Evolutionary conservation across 2,329 filamentous ascomycete species (phyloP).

Genomic region (Paradendryphiella salina): DNA sequence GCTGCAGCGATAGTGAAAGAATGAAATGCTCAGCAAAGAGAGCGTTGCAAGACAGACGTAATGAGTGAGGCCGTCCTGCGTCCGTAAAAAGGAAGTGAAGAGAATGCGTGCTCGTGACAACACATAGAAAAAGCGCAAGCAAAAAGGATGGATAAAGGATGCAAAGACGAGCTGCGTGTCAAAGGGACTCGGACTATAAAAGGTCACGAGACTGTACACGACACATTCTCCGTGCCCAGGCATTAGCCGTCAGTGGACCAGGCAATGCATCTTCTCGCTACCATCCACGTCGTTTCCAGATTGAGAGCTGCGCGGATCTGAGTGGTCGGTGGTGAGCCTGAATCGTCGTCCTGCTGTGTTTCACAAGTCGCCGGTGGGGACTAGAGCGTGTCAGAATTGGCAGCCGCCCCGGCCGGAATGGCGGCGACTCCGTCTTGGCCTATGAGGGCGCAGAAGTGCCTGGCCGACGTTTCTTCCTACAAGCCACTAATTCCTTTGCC

Average conservation of each 20-base stretch:
- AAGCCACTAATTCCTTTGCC: slow-evolving; percentile 36
- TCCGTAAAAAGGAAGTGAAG: slow-evolving; percentile 26
- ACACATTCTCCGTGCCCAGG: slow-evolving; percentile 34
- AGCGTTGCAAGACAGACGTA: slow-evolving; percentile 26
- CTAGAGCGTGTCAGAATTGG: slow-evolving; percentile 41
- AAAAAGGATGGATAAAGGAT: slow-evolving; percentile 36
- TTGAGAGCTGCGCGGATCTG: slow-evolving; percentile 23
- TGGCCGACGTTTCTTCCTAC: slow-evolving; percentile 31
- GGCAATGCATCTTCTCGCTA: slow-evolving; percentile 27
- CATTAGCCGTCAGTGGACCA: slow-evolving; percentile 23
- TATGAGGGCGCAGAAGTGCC: slow-evolving; percentile 28
- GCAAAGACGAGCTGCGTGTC: slow-evolving; percentile 13
- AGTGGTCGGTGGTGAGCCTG: slow-evolving; percentile 34
- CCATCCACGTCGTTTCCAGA: slow-evolving; percentile 28
- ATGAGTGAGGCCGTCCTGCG: slow-evolving; percentile 41
- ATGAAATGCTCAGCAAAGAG: slow-evolving; percentile 34
- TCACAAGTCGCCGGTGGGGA: slow-evolving; percentile 40
- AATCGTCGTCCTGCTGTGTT: slow-evolving; percentile 34
- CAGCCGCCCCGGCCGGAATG: slow-evolving; percentile 24
- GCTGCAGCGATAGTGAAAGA: slow-evolving; percentile 25
- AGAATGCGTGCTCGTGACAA: slow-evolving; percentile 32
- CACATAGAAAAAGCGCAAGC: slow-evolving; percentile 25
- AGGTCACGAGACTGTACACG: slow-evolving; percentile 24
- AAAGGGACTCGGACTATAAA: slow-evolving; percentile 33
- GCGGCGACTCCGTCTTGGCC: slow-evolving; percentile 16